A percentile compares a stretch with the other conserved stretches of the same genome.
phyloP scores from a whole-genome alignment of 2,329 filamentous ascomycete species.

The Rosellinia necatrix region DNA sequence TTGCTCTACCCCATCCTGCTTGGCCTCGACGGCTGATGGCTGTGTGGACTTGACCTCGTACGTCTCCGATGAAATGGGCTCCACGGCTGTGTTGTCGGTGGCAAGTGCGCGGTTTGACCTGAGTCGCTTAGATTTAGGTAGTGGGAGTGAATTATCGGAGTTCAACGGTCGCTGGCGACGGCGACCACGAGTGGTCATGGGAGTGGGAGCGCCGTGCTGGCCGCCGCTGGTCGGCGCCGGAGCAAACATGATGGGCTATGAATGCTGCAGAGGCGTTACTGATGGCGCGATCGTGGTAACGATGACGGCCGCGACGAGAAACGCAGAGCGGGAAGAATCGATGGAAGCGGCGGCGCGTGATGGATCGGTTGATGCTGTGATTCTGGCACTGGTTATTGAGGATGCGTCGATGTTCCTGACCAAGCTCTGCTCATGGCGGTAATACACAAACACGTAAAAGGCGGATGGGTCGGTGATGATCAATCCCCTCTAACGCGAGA shows the following conservation, averaged over 20 bases:
- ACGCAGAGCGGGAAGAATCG: conserved; percentile 2
- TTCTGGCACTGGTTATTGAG: conserved; percentile 24
- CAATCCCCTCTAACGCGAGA: neutral
- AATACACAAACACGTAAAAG: conserved; percentile 5
- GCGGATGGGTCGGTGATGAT: neutral
- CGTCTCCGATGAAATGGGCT: conserved; percentile 59
- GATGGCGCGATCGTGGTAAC: conserved; percentile 23
- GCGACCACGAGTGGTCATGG: conserved; percentile 60
- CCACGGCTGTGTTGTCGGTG: conserved; percentile 60
- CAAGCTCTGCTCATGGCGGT: conserved; percentile 32
- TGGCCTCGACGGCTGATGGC: conserved; percentile 49
- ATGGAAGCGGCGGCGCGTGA: conserved; percentile 17
- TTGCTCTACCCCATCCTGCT: conserved; percentile 54
- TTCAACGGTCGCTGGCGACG: conserved; percentile 64
- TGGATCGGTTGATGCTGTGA: neutral
- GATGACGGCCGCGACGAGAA: conserved; percentile 10
- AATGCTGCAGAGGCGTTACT: conserved; percentile 17
- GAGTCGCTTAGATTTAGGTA: conserved; percentile 68
- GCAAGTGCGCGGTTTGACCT: conserved; percentile 52
- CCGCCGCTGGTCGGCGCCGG: conserved; percentile 56
- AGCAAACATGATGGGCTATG: conserved; percentile 60
- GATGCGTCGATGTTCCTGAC: conserved; percentile 34
- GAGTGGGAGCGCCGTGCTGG: conserved; percentile 43
- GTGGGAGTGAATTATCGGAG: conserved; percentile 57
- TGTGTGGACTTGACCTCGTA: conserved; percentile 61